Conservation (phyloP, 2,329 filamentous ascomycete species). For the Bipolaris victoriae region DNA sequence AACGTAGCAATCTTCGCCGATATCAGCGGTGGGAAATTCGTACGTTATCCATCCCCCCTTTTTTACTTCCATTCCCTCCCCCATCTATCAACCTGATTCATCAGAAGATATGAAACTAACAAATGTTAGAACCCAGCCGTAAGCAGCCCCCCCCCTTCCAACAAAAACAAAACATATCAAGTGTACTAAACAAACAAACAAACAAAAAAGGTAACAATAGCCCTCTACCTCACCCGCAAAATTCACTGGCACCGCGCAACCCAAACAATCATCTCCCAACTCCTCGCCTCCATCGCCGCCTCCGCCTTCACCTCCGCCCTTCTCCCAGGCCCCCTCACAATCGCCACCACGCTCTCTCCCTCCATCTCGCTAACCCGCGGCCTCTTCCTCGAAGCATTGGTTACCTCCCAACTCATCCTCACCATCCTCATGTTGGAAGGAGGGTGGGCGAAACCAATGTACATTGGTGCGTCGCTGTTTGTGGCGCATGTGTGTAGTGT, state of each 20-base stretch:
- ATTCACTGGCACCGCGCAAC: conserved; percentile 32
- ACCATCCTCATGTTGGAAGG: conserved; percentile 64
- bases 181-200: too few relatives aligned
- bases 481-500: conserved; percentile 60
- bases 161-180: too few relatives aligned
- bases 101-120: too few relatives aligned
- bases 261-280: conserved; percentile 36
- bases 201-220: conserved; percentile 31
- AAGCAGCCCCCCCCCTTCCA: too few relatives aligned
- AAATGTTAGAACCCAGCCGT: too few relatives aligned
- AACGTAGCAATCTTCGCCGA: conserved; percentile 48
- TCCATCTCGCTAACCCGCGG: conserved; percentile 35
- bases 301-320: conserved; percentile 37
- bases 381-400: conserved; percentile 39
- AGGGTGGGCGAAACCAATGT: conserved; percentile 68
- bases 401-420: conserved; percentile 45
- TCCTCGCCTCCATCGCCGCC: conserved; percentile 40
- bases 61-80: too few relatives aligned
- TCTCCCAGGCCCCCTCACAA: conserved; percentile 38
- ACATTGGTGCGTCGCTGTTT: conserved; percentile 74
- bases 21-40: conserved; percentile 44
- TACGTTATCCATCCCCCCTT: conserved; percentile 9
- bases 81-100: too few relatives aligned
- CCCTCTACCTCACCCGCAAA: conserved; percentile 28
- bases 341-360: conserved; percentile 30